These are phyloP conservation scores for Solanum tacnaense DNA, from an alignment of 257 asterid genomes.

Conservation along the genomic window DNA sequence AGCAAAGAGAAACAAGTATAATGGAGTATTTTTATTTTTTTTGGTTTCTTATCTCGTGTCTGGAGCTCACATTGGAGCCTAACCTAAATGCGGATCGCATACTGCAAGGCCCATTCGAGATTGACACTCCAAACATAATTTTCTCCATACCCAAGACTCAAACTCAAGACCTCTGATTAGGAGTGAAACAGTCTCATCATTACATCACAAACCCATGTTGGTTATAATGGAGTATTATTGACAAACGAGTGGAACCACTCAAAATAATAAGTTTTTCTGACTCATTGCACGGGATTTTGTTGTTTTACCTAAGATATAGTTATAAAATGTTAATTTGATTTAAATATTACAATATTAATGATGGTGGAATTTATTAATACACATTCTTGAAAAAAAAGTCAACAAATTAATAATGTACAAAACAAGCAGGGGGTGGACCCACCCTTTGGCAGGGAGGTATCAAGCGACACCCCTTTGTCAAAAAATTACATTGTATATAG, in stretches of 20 bases:
- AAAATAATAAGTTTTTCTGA: background rate
- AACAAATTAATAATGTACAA: background rate
- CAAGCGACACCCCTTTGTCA: too few relatives aligned
- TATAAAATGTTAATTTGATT: background rate
- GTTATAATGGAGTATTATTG: background rate
- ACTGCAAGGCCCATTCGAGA: too few relatives aligned
- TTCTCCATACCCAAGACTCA: background rate
- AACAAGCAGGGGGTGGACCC: background rate
- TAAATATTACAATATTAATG: background rate
- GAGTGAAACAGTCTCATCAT: rapidly evolving
- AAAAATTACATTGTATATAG: too few relatives aligned
- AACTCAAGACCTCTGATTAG: rapidly evolving
- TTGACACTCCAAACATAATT: too few relatives aligned
- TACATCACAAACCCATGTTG: too few relatives aligned
- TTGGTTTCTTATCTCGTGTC: too few relatives aligned
- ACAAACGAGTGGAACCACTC: background rate
- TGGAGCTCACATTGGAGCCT: too few relatives aligned
- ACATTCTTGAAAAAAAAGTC: background rate
- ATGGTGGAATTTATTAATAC: background rate
- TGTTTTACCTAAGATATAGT: background rate
- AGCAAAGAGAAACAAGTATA: background rate
- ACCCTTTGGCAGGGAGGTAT: too few relatives aligned
- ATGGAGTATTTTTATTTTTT: background rate
- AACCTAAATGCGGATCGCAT: too few relatives aligned
- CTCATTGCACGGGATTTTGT: background rate